These are phyloP conservation scores for Pseudogymnoascus sp. DNA, from an alignment of 2,329 filamentous ascomycete species.

Conservation along the genomic window DNA sequence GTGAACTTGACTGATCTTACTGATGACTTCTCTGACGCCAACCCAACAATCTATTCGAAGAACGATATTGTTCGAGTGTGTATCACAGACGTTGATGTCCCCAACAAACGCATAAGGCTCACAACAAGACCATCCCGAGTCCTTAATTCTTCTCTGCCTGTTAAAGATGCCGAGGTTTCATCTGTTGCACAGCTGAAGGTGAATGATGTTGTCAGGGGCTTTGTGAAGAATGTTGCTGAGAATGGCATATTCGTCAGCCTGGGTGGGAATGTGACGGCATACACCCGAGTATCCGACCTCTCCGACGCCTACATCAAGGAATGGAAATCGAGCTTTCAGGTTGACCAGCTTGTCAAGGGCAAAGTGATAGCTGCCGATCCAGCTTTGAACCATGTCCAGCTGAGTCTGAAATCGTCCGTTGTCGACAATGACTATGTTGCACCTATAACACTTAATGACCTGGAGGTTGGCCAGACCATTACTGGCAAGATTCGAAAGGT, in stretches of 20 bases:
- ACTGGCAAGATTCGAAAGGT: slow-evolving; percentile 90
- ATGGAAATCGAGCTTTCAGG: slow-evolving; percentile 82
- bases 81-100: slow-evolving; percentile 67
- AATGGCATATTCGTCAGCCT: slow-evolving; percentile 83
- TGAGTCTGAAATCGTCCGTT: slow-evolving; percentile 80
- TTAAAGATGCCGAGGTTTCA: slow-evolving; percentile 73
- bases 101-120: slow-evolving; percentile 76
- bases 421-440: slow-evolving; percentile 72
- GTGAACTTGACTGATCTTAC: slow-evolving; percentile 75
- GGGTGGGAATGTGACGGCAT: slow-evolving; percentile 70
- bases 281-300: slow-evolving; percentile 78
- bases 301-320: slow-evolving; percentile 90
- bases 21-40: slow-evolving; percentile 77
- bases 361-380: slow-evolving; percentile 68
- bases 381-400: slow-evolving; percentile 62
- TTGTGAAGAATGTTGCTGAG: slow-evolving; percentile 82
- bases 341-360: slow-evolving; percentile 85
- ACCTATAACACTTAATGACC: slow-evolving; percentile 63
- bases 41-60: slow-evolving; percentile 66
- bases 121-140: slow-evolving; percentile 83
- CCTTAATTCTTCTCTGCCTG: slow-evolving; percentile 71
- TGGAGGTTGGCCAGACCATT: slow-evolving; percentile 71
- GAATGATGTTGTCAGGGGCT: slow-evolving; percentile 78
- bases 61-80: slow-evolving; percentile 86
- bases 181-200: slow-evolving; percentile 61